phyloP scores from a whole-genome alignment of 805 yeast genomes.

The Sugiyamaella marilandica region DNA sequence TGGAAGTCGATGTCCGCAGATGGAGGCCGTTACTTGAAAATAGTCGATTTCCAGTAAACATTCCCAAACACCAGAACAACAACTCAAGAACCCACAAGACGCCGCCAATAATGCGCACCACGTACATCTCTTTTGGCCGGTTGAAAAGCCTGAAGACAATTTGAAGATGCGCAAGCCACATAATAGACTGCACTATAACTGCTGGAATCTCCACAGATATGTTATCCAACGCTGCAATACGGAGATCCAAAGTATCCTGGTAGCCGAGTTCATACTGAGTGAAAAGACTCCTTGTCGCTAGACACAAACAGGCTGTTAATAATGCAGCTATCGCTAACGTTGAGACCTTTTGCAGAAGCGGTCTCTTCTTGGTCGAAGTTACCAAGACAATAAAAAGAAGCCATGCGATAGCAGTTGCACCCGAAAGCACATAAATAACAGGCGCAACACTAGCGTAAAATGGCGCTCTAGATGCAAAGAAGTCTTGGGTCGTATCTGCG shows the following conservation, averaged over 20 bases:
- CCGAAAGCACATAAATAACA: constrained; percentile 31
- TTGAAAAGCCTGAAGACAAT: constrained; percentile 40
- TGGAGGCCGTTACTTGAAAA: not conserved
- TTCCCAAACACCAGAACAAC: constrained; percentile 25
- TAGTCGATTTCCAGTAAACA: constrained; percentile 13
- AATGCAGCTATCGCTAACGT: constrained; percentile 53
- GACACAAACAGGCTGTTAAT: constrained; percentile 47
- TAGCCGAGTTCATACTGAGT: constrained; percentile 49
- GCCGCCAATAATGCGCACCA: constrained; percentile 33
- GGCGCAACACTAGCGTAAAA: constrained; percentile 33
- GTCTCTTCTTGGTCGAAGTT: constrained; percentile 53
- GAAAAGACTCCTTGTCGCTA: constrained; percentile 43
- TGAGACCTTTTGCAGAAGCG: constrained; percentile 52
- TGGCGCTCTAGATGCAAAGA: constrained; percentile 16
- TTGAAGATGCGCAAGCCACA: constrained; percentile 54
- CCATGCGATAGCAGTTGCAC: constrained; percentile 51
- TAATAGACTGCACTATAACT: constrained; percentile 41
- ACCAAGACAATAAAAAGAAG: constrained; percentile 56
- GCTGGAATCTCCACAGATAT: constrained; percentile 37
- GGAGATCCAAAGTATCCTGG: constrained; percentile 47
- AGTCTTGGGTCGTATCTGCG: not conserved
- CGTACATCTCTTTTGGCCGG: constrained; percentile 32
- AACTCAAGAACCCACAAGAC: constrained; percentile 31
- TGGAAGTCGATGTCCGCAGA: not conserved
- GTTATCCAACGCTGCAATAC: constrained; percentile 36